Conservation (phyloP, 1,284 basidiomycete species). For the Heterobasidion occidentale region DNA sequence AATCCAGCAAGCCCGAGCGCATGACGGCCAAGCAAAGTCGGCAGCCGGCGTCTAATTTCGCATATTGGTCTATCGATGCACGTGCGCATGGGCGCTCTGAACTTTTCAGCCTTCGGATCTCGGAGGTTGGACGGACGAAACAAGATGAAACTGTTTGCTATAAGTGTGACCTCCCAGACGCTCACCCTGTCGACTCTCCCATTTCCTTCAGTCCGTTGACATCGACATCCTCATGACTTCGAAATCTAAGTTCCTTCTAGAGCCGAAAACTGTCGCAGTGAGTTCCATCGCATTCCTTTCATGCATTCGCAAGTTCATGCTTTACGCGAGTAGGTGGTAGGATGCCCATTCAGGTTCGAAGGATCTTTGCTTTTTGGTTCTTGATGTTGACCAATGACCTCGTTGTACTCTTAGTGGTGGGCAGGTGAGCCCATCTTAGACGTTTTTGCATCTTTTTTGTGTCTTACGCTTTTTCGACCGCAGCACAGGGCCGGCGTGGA, state of each 20-base stretch:
- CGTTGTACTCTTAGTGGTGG: conserved; percentile 34
- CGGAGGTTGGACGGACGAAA: no score
- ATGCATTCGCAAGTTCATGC: no score
- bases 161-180: no score
- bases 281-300: conserved; percentile 17
- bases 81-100: no score
- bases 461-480: conserved; percentile 13
- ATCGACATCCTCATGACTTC: background rate
- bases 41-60: no score
- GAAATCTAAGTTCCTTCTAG: conserved; percentile 42
- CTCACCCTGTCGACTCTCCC: background rate
- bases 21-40: no score
- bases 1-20: no score
- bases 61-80: no score
- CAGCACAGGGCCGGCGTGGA: conserved; percentile 83
- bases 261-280: conserved; percentile 66
- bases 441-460: background rate
- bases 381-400: background rate
- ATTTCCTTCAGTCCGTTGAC: background rate
- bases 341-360: conserved; percentile 66
- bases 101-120: no score
- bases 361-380: background rate
- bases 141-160: no score
- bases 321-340: conserved; percentile 43
- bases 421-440: conserved; percentile 30